Percentiles rank a stretch among this genome's conserved stretches.
Conservation (phyloP, 2,329 filamentous ascomycete species). For the Colletotrichum magnum region DNA sequence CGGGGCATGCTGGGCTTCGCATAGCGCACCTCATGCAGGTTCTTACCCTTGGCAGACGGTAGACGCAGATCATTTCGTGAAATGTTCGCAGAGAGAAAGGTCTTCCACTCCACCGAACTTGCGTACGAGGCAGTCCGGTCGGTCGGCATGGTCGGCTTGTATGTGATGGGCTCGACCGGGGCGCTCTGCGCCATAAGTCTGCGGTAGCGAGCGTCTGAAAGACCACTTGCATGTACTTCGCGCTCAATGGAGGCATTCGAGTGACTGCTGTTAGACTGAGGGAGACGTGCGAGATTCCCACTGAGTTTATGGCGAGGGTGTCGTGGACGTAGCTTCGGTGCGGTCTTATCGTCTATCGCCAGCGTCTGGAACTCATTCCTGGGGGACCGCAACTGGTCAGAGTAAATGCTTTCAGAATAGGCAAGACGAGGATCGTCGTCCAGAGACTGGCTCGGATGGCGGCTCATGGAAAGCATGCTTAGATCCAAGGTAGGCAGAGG, state of each 20-base stretch:
- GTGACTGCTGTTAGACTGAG: not conserved
- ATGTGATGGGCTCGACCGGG: not conserved
- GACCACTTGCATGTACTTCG: not conserved
- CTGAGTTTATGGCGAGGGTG: not conserved
- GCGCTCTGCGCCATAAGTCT: not conserved
- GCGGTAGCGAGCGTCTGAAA: not conserved
- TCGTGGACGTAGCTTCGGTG: not conserved
- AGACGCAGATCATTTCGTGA: slow-evolving; percentile 49
- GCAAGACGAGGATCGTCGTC: slow-evolving; percentile 53
- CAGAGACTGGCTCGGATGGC: slow-evolving; percentile 59
- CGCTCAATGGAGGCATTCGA: not conserved
- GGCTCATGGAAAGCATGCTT: slow-evolving; percentile 52
- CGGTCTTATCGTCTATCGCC: not conserved
- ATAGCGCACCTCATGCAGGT: slow-evolving; percentile 34
- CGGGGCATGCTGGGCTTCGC: slow-evolving; percentile 43
- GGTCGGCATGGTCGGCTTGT: slow-evolving; percentile 46
- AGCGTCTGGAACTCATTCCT: not conserved
- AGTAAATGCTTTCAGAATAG: slow-evolving; percentile 67
- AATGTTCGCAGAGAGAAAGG: slow-evolving; percentile 66
- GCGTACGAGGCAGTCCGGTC: slow-evolving; percentile 56
- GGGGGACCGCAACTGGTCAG: slow-evolving; percentile 44
- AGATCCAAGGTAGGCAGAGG: slow-evolving; percentile 49
- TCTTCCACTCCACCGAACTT: slow-evolving; percentile 69
- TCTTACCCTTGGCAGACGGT: not conserved
- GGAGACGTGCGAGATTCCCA: not conserved